Conservation (phyloP, 2,329 filamentous ascomycete genomes). For the Fusarium sambucinum region DNA sequence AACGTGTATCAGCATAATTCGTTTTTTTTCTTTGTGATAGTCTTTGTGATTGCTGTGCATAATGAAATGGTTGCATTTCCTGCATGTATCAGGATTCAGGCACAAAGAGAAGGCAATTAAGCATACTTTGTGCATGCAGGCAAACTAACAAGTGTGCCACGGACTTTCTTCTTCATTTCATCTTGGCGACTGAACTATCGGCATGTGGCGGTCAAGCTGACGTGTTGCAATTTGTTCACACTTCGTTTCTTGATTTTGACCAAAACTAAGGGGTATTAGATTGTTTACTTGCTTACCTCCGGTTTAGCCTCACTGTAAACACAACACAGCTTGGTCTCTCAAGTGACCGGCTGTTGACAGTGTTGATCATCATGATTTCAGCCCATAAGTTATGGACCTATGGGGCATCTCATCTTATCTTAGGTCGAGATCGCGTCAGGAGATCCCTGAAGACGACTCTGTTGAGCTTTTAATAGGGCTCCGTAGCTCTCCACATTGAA, state of each 20-base stretch:
- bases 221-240: constrained; percentile 29
- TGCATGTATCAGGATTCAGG: constrained; percentile 15
- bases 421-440: constrained; percentile 18
- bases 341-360: constrained; percentile 20
- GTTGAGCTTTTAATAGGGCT: constrained; percentile 5
- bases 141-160: constrained; percentile 7
- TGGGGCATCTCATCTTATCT: constrained; percentile 31
- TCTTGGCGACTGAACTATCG: constrained; percentile 20
- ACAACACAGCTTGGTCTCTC: constrained; percentile 9
- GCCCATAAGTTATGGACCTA: constrained; percentile 32
- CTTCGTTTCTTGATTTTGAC: background rate
- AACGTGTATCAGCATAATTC: constrained; percentile 4
- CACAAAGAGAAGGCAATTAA: background rate
- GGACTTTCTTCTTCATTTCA: constrained; percentile 11
- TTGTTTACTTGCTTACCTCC: constrained; percentile 16
- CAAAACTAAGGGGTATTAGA: background rate
- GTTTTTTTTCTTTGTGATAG: constrained; percentile 8
- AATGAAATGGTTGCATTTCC: constrained; percentile 15
- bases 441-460: constrained; percentile 4
- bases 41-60: constrained; percentile 13
- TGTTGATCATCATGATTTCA: constrained; percentile 23
- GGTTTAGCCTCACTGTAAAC: constrained; percentile 10
- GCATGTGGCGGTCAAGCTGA: constrained; percentile 37
- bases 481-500: constrained; percentile 2
- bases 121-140: constrained; percentile 12